Conservation (phyloP, 164 flowering plant genomes). For the Piper longum region DNA sequence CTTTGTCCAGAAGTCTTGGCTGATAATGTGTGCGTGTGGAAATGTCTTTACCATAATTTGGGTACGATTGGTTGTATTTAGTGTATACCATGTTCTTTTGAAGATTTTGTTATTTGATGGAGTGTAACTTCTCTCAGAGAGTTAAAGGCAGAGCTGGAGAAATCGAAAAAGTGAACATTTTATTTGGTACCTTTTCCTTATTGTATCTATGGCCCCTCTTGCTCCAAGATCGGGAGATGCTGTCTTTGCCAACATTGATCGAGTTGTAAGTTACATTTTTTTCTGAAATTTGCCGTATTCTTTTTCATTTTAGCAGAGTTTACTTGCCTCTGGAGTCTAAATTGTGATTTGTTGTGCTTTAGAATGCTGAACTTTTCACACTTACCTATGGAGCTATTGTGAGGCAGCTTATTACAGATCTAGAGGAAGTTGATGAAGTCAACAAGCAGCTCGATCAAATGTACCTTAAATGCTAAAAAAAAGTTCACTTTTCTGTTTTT, state of each 20-base stretch:
- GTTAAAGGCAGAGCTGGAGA: too few relatives aligned
- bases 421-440: slow-evolving; percentile 91
- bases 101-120: not conserved
- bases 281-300: too few relatives aligned
- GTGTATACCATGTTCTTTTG: not conserved
- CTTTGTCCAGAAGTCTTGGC: too few relatives aligned
- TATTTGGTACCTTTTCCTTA: not conserved
- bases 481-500: too few relatives aligned
- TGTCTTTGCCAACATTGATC: slow-evolving; percentile 65
- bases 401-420: slow-evolving; percentile 80
- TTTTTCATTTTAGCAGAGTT: too few relatives aligned
- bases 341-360: not conserved
- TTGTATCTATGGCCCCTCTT: slow-evolving; percentile 39
- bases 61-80: too few relatives aligned
- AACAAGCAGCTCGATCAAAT: slow-evolving; percentile 96
- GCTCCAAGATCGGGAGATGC: slow-evolving; percentile 89
- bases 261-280: slow-evolving; percentile 30
- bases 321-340: too few relatives aligned
- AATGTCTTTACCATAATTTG: too few relatives aligned
- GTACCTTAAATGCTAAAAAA: slow-evolving; percentile 16
- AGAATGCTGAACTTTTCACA: slow-evolving; percentile 91
- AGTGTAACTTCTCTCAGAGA: not conserved
- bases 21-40: too few relatives aligned
- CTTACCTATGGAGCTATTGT: slow-evolving; percentile 90
- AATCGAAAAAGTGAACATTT: too few relatives aligned